Percentiles rank a stretch among this genome's conserved stretches.
Conservation (phyloP, 2,329 filamentous ascomycete genomes). For the Diaporthe ilicicola region DNA sequence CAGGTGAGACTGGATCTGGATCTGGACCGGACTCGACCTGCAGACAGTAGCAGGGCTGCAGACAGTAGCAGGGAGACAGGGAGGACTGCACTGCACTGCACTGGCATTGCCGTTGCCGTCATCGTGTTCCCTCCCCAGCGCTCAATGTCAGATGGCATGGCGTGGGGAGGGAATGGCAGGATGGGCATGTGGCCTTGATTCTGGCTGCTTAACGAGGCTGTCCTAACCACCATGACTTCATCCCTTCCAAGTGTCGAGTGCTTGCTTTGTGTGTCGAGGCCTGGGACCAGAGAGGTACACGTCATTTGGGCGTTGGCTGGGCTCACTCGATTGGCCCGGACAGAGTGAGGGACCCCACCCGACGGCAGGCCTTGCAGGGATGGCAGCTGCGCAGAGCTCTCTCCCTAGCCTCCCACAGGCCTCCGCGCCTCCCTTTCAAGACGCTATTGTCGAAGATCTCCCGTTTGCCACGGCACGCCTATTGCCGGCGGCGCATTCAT, state of each 20-base stretch:
- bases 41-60: too few relatives aligned
- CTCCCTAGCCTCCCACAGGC: background rate
- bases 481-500: background rate
- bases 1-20: slow-evolving; percentile 3
- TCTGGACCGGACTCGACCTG: background rate
- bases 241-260: slow-evolving; percentile 5
- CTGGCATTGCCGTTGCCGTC: background rate
- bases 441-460: slow-evolving; percentile 10
- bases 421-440: background rate
- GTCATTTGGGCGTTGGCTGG: slow-evolving; percentile 9
- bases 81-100: background rate
- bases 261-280: background rate
- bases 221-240: slow-evolving; percentile 22
- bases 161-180: too few relatives aligned
- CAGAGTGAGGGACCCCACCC: background rate
- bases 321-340: background rate
- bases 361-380: background rate
- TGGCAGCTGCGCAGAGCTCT: slow-evolving; percentile 5
- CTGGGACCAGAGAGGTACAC: slow-evolving; percentile 12
- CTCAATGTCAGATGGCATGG: background rate
- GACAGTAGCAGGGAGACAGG: background rate
- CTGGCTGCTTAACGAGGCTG: slow-evolving; percentile 1
- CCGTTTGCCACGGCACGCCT: slow-evolving; percentile 13
- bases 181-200: background rate
- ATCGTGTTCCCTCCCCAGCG: background rate